Evolutionary conservation across 495 filamentous ascomycete species (phyloP).

Genomic region (Tuber calosporum): DNA sequence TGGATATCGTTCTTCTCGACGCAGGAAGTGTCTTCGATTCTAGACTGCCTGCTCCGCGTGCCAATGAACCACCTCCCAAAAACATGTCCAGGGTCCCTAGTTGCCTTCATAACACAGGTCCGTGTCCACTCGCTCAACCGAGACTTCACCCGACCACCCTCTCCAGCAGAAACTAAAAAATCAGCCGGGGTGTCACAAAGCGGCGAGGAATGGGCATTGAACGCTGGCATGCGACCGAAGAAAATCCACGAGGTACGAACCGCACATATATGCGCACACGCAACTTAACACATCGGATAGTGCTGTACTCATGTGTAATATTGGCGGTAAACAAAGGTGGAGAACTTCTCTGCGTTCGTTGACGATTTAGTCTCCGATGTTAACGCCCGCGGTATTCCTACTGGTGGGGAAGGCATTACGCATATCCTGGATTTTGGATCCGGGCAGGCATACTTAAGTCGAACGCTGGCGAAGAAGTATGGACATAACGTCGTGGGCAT

Average conservation of each 20-base stretch:
- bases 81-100: slow-evolving; percentile 55
- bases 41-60: slow-evolving; percentile 71
- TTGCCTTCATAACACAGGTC: slow-evolving; percentile 68
- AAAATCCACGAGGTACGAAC: slow-evolving; percentile 87
- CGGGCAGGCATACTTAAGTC: slow-evolving; percentile 90
- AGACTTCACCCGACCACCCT: slow-evolving; percentile 46
- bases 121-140: slow-evolving; percentile 62
- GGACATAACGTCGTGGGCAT: slow-evolving; percentile 82
- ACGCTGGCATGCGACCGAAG: slow-evolving; percentile 90
- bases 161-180: slow-evolving; percentile 12
- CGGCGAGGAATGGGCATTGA: slow-evolving; percentile 44
- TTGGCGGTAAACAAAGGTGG: slow-evolving; percentile 45
- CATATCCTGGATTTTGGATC: slow-evolving; percentile 94
- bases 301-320: not conserved
- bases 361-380: slow-evolving; percentile 52
- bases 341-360: slow-evolving; percentile 43
- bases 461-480: slow-evolving; percentile 79
- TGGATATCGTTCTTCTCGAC: slow-evolving; percentile 72
- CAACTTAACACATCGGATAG: not conserved
- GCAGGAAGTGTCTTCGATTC: slow-evolving; percentile 61
- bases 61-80: slow-evolving; percentile 50
- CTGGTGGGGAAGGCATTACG: slow-evolving; percentile 52
- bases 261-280: slow-evolving; percentile 42
- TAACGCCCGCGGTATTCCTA: slow-evolving; percentile 39
- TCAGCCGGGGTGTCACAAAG: slow-evolving; percentile 17